These are phyloP conservation scores for Nemophila menziesii DNA, from an alignment of 257 asterid genomes.

Conservation along the genomic window DNA sequence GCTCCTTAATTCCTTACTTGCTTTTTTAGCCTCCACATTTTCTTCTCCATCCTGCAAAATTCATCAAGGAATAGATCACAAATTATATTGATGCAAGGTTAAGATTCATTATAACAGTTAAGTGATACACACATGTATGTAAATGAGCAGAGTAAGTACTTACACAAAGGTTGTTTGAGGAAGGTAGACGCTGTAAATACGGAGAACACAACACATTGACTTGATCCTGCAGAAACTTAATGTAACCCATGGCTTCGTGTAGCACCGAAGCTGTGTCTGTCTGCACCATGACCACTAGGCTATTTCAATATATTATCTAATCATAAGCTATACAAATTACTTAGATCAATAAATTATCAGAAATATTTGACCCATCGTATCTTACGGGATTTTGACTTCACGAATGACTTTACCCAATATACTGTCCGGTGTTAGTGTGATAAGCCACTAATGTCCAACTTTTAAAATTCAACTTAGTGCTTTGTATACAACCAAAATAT, in stretches of 20 bases:
- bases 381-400: too few relatives aligned
- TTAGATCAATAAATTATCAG: too few relatives aligned
- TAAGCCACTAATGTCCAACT: too few relatives aligned
- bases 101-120: background rate
- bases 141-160: constrained; percentile 4
- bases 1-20: constrained; percentile 37
- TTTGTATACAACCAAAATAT: too few relatives aligned
- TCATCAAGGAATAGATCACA: background rate
- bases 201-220: constrained; percentile 86
- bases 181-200: constrained; percentile 34
- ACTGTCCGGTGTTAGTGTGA: too few relatives aligned
- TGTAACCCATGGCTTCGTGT: constrained; percentile 79
- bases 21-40: constrained; percentile 7
- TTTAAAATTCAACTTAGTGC: too few relatives aligned
- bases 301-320: background rate
- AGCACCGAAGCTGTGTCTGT: constrained; percentile 92
- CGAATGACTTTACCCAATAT: too few relatives aligned
- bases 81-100: background rate
- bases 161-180: constrained; percentile 25
- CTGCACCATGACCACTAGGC: constrained; percentile 24
- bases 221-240: constrained; percentile 79
- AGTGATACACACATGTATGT: background rate
- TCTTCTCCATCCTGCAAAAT: constrained; percentile 24
- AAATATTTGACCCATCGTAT: too few relatives aligned
- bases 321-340: too few relatives aligned